Percentiles rank a stretch among this genome's conserved stretches.
These are phyloP conservation scores for Lasiodiplodia theobromae DNA, from an alignment of 2,329 filamentous ascomycete species.

Conservation along the genomic window DNA sequence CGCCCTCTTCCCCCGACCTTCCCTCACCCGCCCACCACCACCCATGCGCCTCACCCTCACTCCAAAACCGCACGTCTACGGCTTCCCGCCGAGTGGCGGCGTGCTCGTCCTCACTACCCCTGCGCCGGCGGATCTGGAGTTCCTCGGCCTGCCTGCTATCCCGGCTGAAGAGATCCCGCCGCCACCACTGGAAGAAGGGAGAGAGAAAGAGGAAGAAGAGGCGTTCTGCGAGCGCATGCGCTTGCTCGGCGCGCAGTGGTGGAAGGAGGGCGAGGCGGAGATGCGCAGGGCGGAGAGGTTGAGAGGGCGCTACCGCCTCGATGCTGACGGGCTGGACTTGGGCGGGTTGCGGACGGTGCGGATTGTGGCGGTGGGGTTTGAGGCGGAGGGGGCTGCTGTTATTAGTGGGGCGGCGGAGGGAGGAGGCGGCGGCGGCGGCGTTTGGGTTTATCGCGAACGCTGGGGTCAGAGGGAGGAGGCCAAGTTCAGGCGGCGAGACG, in stretches of 20 bases:
- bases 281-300: not conserved
- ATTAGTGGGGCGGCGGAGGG: not conserved
- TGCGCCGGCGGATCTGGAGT: conserved; percentile 3
- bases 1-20: not conserved
- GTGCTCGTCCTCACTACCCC: not conserved
- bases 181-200: not conserved
- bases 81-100: not conserved
- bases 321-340: not conserved
- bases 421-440: not conserved
- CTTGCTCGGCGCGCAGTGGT: not conserved
- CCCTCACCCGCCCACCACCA: not conserved
- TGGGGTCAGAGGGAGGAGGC: not conserved
- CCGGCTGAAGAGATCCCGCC: conserved; percentile 1
- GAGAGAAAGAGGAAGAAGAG: not conserved
- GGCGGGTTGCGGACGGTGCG: not conserved
- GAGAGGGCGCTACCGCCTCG: not conserved
- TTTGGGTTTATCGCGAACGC: conserved; percentile 1
- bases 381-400: not conserved
- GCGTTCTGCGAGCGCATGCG: conserved; percentile 1
- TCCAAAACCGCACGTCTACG: conserved; percentile 1
- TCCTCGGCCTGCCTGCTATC: conserved; percentile 5
- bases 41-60: not conserved
- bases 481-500: not conserved
- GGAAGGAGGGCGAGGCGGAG: not conserved
- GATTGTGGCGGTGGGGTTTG: not conserved